Percentiles rank a stretch among this genome's conserved stretches.
These are phyloP conservation scores for Phytophthora kernoviae DNA, from an alignment of 352 stramenopile species.

Conservation along the genomic window DNA sequence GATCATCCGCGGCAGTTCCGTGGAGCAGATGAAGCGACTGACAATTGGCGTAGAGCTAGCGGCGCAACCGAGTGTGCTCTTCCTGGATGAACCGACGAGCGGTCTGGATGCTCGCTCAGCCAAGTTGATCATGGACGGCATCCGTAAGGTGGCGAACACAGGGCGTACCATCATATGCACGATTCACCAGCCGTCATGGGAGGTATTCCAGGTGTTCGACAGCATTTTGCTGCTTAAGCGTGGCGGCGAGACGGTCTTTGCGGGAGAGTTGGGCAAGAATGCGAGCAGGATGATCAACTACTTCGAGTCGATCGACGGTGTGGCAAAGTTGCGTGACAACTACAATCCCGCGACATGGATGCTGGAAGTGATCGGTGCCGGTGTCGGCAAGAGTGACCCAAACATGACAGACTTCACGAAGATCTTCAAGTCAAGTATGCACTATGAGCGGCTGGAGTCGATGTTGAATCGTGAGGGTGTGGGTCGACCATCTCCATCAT, in stretches of 20 bases:
- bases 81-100: constrained; percentile 21
- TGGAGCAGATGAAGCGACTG: constrained; percentile 22
- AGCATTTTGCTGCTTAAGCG: background rate
- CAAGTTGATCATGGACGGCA: background rate
- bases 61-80: constrained; percentile 18
- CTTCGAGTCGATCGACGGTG: background rate
- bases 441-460: background rate
- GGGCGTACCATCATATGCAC: background rate
- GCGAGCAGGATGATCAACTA: background rate
- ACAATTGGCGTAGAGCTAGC: constrained; percentile 21
- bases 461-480: background rate
- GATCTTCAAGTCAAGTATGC: background rate
- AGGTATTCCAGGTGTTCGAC: background rate
- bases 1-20: constrained; percentile 31
- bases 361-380: background rate
- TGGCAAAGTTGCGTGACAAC: background rate
- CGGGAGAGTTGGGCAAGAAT: background rate
- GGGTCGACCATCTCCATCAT: background rate
- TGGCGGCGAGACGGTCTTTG: background rate
- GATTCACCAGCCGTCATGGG: background rate
- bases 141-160: background rate
- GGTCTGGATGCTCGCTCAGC: constrained; percentile 1
- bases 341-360: constrained; percentile 2
- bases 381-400: background rate
- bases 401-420: background rate